Conservation (phyloP, 768 basidiomycete species). For the Termitomyces eurrhizus region DNA sequence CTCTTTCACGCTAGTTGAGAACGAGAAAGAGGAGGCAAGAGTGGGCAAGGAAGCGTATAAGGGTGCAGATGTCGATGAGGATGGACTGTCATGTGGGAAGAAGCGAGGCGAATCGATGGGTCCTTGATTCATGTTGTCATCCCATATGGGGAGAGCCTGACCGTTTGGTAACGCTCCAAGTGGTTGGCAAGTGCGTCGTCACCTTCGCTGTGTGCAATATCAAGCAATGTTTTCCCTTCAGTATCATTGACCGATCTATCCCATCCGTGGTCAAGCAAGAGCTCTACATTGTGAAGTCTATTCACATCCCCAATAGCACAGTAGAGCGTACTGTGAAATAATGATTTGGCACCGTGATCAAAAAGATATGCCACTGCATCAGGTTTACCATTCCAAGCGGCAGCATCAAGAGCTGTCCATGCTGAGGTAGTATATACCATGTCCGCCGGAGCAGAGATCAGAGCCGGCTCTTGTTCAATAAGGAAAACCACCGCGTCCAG, state of each 20-base stretch:
- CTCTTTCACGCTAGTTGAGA: background rate
- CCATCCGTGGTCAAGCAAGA: background rate
- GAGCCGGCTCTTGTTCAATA: too few species aligned
- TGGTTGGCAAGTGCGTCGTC: background rate
- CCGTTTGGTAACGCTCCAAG: background rate
- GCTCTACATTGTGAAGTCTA: too few species aligned
- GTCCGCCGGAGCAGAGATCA: too few species aligned
- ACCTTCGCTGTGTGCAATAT: background rate
- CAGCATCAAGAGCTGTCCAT: too few species aligned
- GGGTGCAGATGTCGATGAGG: constrained; percentile 69
- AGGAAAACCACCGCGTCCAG: too few species aligned
- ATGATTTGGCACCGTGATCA: too few species aligned
- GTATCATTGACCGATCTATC: background rate
- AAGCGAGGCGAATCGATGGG: constrained; percentile 74
- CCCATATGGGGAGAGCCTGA: background rate
- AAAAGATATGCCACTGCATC: too few species aligned
- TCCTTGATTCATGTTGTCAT: constrained; percentile 21
- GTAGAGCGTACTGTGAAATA: too few species aligned
- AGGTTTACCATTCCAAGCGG: too few species aligned
- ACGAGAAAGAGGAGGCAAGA: constrained; percentile 51
- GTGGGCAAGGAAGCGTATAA: constrained; percentile 74
- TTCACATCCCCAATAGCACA: too few species aligned
- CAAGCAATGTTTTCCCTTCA: background rate
- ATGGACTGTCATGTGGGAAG: constrained; percentile 71
- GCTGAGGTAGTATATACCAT: too few species aligned